Evolutionary conservation across 1,139 yeast species (phyloP).

Genomic region (Suhomyces kunorum): DNA sequence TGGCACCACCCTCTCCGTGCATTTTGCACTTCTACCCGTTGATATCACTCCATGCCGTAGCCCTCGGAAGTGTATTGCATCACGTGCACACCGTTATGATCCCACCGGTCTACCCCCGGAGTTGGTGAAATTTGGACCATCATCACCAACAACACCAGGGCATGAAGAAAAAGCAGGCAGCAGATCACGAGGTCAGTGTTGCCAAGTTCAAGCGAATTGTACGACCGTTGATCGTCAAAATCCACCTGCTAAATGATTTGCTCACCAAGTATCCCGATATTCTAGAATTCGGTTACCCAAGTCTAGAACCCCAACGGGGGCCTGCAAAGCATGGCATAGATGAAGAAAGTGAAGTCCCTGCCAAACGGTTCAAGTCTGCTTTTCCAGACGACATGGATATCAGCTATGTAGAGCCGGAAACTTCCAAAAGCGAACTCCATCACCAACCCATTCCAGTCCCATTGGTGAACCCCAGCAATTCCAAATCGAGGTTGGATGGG

Average conservation of each 20-base stretch:
- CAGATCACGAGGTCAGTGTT: constrained; percentile 8
- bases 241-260: constrained; percentile 36
- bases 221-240: constrained; percentile 40
- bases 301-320: background rate
- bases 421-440: background rate
- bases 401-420: constrained; percentile 4
- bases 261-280: constrained; percentile 25
- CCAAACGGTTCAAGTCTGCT: constrained; percentile 1
- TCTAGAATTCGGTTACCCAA: constrained; percentile 8
- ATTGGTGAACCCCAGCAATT: constrained; percentile 23
- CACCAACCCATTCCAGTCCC: background rate
- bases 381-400: constrained; percentile 3
- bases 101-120: background rate
- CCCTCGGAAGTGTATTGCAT: background rate
- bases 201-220: constrained; percentile 37
- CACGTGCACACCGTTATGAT: background rate
- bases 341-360: background rate
- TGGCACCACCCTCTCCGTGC: no score
- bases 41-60: no score
- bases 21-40: no score
- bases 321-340: background rate
- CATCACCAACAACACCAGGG: background rate
- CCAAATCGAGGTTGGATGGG: constrained; percentile 28
- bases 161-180: constrained; percentile 4
- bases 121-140: background rate